phyloP scores from a whole-genome alignment of 768 basidiomycete genomes.

The Piloderma croceum region DNA sequence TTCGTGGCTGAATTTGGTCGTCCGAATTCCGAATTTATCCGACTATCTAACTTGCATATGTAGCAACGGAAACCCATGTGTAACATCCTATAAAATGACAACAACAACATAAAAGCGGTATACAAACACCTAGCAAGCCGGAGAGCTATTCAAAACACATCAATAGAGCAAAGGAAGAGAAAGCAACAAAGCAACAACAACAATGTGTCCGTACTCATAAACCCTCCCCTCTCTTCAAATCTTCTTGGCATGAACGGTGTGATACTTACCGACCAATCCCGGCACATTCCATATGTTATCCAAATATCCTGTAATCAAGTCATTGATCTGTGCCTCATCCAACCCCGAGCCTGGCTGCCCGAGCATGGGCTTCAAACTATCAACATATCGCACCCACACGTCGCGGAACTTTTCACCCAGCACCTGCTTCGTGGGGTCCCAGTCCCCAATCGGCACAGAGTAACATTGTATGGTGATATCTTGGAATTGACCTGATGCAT shows the following conservation, averaged over 20 bases:
- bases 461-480: constrained; percentile 30
- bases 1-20: too few relatives aligned
- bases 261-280: constrained; percentile 46
- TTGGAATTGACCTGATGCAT: constrained; percentile 34
- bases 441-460: constrained; percentile 53
- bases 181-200: too few relatives aligned
- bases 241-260: constrained; percentile 43
- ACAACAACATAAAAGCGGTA: too few relatives aligned
- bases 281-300: constrained; percentile 40
- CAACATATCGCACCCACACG: constrained; percentile 37
- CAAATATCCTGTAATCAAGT: constrained; percentile 36
- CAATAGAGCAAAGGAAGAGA: too few relatives aligned
- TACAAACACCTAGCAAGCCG: too few relatives aligned
- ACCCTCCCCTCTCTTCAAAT: too few relatives aligned
- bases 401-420: constrained; percentile 41
- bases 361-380: constrained; percentile 46
- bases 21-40: too few relatives aligned
- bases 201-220: too few relatives aligned
- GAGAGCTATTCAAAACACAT: too few relatives aligned
- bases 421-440: constrained; percentile 32
- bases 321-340: constrained; percentile 32
- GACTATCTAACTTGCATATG: too few relatives aligned
- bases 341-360: constrained; percentile 32
- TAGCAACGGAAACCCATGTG: too few relatives aligned
- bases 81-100: too few relatives aligned